These are phyloP conservation scores for Cladorrhinum sp. DNA, from an alignment of 2,329 filamentous ascomycete species.

Conservation along the genomic window DNA sequence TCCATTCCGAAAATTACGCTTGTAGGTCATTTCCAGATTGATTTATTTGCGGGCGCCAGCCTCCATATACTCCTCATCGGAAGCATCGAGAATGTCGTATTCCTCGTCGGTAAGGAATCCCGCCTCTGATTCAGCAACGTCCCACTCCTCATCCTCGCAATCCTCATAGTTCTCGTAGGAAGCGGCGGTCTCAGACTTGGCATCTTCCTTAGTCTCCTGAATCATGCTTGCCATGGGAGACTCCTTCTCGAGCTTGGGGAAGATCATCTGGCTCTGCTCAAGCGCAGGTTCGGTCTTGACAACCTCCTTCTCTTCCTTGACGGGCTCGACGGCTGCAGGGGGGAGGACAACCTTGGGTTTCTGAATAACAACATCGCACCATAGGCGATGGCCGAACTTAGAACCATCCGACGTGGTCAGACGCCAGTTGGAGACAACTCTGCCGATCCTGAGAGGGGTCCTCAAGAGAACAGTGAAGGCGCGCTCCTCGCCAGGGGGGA, in stretches of 20 bases:
- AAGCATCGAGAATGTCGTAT: slow-evolving; percentile 94
- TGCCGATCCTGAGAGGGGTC: slow-evolving; percentile 72
- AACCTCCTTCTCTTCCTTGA: slow-evolving; percentile 52
- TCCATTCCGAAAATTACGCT: neutral
- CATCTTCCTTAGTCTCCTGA: slow-evolving; percentile 50
- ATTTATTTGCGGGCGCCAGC: slow-evolving; percentile 48
- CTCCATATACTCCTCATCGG: slow-evolving; percentile 76
- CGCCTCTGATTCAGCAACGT: slow-evolving; percentile 59
- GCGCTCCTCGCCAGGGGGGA: slow-evolving; percentile 71
- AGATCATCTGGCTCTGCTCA: slow-evolving; percentile 76
- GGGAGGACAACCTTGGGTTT: slow-evolving; percentile 33
- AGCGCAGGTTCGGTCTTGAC: slow-evolving; percentile 16
- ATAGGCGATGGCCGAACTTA: slow-evolving; percentile 89
- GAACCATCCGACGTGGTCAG: slow-evolving; percentile 75
- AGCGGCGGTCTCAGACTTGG: slow-evolving; percentile 29
- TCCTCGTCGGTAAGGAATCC: slow-evolving; percentile 96
- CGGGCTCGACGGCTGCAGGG: slow-evolving; percentile 16
- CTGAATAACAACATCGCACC: slow-evolving; percentile 83
- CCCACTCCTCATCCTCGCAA: slow-evolving; percentile 59
- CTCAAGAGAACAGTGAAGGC: slow-evolving; percentile 83
- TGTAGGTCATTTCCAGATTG: neutral
- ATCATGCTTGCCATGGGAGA: slow-evolving; percentile 80
- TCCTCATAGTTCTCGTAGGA: slow-evolving; percentile 49
- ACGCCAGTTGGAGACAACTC: slow-evolving; percentile 94
- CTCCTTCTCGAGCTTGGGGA: slow-evolving; percentile 94